Evolutionary conservation across 805 yeast species (phyloP), one percentile per base, ranked within the genome.

Genomic region (Lachancea meyersii): DNA sequence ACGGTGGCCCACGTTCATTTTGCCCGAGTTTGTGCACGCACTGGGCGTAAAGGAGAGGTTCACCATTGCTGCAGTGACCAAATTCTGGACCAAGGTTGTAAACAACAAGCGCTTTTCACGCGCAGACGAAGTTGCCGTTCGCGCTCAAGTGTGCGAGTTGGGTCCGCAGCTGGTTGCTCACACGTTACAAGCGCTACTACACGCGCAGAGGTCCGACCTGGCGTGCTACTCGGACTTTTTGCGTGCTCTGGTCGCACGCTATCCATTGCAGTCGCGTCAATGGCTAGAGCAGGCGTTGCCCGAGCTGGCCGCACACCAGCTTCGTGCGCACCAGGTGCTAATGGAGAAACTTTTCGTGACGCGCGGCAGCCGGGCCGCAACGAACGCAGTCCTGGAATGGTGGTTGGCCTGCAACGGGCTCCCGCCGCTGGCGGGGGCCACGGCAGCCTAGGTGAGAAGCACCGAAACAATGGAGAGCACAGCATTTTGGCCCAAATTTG

Each of bases 331-430:
- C 19, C 76, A 71, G 7, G 50, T 67, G 4, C 75, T 81, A 39
- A 56, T 78, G 17, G 77, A 73, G 48, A 80, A 78, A 54, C 51
- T 83, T 23, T 54, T 77, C 60, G 46, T 80, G 1, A 80, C 87
- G 0, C 71, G 87, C 53, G 89, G 89, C 2, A 76, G 76, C 31
- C 66, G 86, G 50, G 72, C 72, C 31, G 79, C 82, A 2, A 72
- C 76, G 38, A 78, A 72, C 17, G 68, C 79, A 1, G 64, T 83
- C 10, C 73, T 78, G 44, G 75, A 72, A 40, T 79, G 81, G 61
- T 83, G 89, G 89, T 61, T 81, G 18, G 70, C 72, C 22, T 67
- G 71, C 19, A 82, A 80, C 48, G 81, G 82, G 1, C 45, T 60
- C 27, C 64, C 65, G 13, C 47, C 38, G 20, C 32, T 39, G 10